phyloP scores from a whole-genome alignment of 495 filamentous ascomycete genomes.

The Neurospora tetrasperma region DNA sequence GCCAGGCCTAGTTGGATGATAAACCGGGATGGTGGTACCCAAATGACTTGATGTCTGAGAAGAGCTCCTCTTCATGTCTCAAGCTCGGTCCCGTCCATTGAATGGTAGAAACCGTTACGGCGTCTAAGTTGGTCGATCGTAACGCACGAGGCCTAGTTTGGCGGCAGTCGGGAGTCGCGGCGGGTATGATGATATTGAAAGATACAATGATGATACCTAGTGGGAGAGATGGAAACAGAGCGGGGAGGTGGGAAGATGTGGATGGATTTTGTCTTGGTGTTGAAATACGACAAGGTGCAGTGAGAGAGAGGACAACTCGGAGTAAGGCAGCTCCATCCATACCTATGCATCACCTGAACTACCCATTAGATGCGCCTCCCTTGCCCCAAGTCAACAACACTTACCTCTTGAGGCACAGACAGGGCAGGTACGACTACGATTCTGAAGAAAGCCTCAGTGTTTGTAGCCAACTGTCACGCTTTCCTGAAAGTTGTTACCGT shows the following conservation, averaged over 20 bases:
- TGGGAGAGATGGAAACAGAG: not conserved
- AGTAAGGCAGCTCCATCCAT: not conserved
- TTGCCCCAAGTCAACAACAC: not conserved
- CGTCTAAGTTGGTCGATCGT: not conserved
- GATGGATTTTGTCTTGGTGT: not conserved
- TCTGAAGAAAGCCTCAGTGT: not conserved
- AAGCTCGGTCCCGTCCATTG: constrained; percentile 11
- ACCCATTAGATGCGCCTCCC: not conserved
- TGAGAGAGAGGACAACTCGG: not conserved
- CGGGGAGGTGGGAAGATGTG: not conserved
- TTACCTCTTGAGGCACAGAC: not conserved
- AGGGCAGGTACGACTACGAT: not conserved
- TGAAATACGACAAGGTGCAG: not conserved
- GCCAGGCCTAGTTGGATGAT: constrained; percentile 1
- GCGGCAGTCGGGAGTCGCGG: not conserved
- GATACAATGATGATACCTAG: not conserved
- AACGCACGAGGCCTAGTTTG: not conserved
- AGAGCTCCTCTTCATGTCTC: constrained; percentile 20
- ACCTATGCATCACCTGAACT: not conserved
- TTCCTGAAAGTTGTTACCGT: not conserved
- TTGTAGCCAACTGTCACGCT: not conserved
- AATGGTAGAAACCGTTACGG: not conserved
- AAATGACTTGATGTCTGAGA: constrained; percentile 8
- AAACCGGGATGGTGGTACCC: constrained; percentile 1
- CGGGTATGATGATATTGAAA: not conserved